These are phyloP conservation scores for Suaeda aralocaspica DNA, from an alignment of 148 eudicot genomes.

Conservation along the genomic window DNA sequence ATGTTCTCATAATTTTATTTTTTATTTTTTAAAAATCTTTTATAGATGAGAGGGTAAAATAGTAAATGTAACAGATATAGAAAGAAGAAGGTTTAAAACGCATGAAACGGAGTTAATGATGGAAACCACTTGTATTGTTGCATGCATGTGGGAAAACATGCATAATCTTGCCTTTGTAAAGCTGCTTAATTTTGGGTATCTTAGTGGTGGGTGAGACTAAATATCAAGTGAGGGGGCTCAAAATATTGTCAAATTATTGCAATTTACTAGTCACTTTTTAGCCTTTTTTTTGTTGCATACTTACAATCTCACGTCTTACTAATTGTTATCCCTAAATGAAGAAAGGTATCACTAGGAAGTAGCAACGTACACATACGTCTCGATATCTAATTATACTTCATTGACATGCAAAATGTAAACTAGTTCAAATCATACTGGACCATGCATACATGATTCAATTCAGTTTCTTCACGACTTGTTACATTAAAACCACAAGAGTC, in stretches of 20 bases:
- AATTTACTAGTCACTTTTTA: background rate
- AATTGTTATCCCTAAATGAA: slow-evolving; percentile 5
- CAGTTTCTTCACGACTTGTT: too few species aligned
- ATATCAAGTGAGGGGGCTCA: slow-evolving; percentile 22
- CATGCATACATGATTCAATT: too few species aligned
- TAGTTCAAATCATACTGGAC: too few species aligned
- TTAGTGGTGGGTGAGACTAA: slow-evolving; percentile 11
- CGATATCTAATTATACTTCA: background rate
- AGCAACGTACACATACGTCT: too few species aligned
- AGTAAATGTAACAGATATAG: background rate
- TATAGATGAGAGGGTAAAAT: slow-evolving; percentile 15
- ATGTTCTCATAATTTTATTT: background rate
- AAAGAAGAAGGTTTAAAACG: slow-evolving; percentile 5
- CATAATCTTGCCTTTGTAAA: slow-evolving; percentile 21
- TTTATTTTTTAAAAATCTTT: background rate
- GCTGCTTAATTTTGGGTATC: background rate
- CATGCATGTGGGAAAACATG: slow-evolving; percentile 27
- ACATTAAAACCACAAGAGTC: too few species aligned
- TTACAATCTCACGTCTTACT: slow-evolving; percentile 8
- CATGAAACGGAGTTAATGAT: slow-evolving; percentile 33
- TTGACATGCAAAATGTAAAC: too few species aligned
- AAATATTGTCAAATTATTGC: slow-evolving; percentile 19
- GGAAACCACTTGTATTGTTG: slow-evolving; percentile 21
- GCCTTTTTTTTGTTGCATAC: slow-evolving; percentile 7
- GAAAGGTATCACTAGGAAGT: slow-evolving; percentile 20